Evolutionary conservation across 2,329 filamentous ascomycete species (phyloP), one percentile per base, ranked within the genome.

Genomic region (Hymenoscyphus occultus): DNA sequence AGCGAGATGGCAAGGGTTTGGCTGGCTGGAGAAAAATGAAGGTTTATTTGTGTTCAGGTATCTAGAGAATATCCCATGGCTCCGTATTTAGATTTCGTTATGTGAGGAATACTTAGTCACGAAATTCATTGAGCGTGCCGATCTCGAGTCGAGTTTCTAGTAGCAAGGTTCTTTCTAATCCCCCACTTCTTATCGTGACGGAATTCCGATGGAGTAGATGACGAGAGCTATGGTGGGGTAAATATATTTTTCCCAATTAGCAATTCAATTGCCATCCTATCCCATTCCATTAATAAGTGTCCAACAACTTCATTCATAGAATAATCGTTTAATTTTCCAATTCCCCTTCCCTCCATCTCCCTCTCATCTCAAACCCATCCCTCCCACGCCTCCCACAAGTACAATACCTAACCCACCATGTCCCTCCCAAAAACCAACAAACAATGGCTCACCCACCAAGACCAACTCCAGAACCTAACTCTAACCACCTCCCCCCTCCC

Each of bases 391-490:
- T 10, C 48, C 5, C 12, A 56, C 13, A 22, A 22, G 2, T 56
- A 5, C 10, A 2, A 10, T 31, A 56, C 28, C 2, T 1, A 22
- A 22, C 28, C 32, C 54, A 56, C 16, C 32, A 74, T 73, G 72
- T 62, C 72, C 60, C 63, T 70, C n/a, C 68, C 71, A n/a, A 60
- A 65, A 4, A 35, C 67, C 9, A 69, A 67, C 67, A 76, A 79
- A 73, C 81, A 85, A 75, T 88, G 85, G 86, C 77, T 80, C 16
- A 84, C 83, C 1, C 76, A 76, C 54, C 81, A 86, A 70, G 78
- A 85, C 71, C 85, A 85, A 10, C 71, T 88, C 28, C 82, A 85
- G 60, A 83, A 84, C 66, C 78, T 88, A 35, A 73, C 75, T 59
- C 73, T 80, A 32, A 74, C 75, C 1, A 78, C 82, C 42, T 79